phyloP scores from a whole-genome alignment of 768 basidiomycete species.

The Psilocybe cubensis region DNA sequence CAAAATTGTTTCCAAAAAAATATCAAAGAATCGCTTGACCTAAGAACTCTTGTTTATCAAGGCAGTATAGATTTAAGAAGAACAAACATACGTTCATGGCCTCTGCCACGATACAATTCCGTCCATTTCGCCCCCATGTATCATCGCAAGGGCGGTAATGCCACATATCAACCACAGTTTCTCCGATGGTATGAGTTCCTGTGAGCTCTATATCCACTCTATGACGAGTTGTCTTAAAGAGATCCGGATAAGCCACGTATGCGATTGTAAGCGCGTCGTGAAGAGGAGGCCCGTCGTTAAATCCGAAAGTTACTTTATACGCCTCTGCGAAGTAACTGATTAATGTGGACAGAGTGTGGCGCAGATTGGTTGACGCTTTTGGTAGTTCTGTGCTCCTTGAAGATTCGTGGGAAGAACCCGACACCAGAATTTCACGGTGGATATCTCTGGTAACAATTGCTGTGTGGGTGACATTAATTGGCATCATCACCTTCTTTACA shows the following conservation, averaged over 20 bases:
- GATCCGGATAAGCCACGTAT: slow-evolving; percentile 68
- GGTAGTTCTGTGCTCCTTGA: slow-evolving; percentile 31
- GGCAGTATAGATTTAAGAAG: background rate
- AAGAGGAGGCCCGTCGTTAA: slow-evolving; percentile 82
- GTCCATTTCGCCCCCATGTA: slow-evolving; percentile 73
- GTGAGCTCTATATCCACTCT: slow-evolving; percentile 83
- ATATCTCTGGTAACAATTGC: slow-evolving; percentile 69
- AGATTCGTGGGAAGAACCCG: slow-evolving; percentile 15
- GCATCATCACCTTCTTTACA: slow-evolving; percentile 74
- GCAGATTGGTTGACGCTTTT: slow-evolving; percentile 47
- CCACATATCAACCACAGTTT: slow-evolving; percentile 84
- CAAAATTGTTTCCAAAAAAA: slow-evolving; percentile 63
- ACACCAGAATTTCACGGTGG: slow-evolving; percentile 55
- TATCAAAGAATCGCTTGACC: slow-evolving; percentile 67
- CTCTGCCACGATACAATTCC: slow-evolving; percentile 77
- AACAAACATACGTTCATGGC: slow-evolving; percentile 60
- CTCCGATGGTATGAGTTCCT: slow-evolving; percentile 68
- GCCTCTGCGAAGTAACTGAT: slow-evolving; percentile 73
- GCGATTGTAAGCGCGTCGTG: slow-evolving; percentile 87
- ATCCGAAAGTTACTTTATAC: slow-evolving; percentile 79
- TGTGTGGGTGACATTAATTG: slow-evolving; percentile 87
- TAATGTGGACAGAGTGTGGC: slow-evolving; percentile 75
- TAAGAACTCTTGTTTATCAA: slow-evolving; percentile 28
- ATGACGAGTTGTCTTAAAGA: slow-evolving; percentile 67
- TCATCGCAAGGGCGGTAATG: slow-evolving; percentile 61